Evolutionary conservation across 2,329 filamentous ascomycete species (phyloP), one percentile per base, ranked within the genome.

Genomic region (Biscogniauxia sp.): DNA sequence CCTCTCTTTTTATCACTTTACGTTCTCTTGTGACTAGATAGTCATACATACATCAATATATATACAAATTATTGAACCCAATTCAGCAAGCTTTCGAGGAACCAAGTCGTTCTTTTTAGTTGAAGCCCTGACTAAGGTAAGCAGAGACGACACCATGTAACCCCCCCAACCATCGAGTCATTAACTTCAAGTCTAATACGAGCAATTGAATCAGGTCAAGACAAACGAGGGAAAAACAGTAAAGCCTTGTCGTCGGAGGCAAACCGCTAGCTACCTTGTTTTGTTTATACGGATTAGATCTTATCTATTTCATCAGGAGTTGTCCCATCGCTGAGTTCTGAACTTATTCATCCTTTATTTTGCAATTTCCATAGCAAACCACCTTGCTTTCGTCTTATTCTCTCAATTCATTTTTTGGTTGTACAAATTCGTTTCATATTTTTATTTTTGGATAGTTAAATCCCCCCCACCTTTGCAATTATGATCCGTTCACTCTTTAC

Each of bases 401-500:
- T 17, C 23, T 52, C 13, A 3, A 23, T 52, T 19, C n/a, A 20
- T 26, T 52, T 52, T 23, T 52, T 52, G 6, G 28, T 32, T 32
- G 28, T 32, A 32, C 28, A 13, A 32, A 32, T 32, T 32, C 28
- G 2, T 2, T 32, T 32, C 28, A 32, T 32, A 23, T 7, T 13
- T 13, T 32, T 32, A 2, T 49, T 63, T 37, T 53, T 37, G 2
- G 13, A 52, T 32, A 17, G 6, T 17, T 45, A 45, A 45, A 15
- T 19, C 51, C 51, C n/a, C 52, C 20, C 20, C 15, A 50, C 37
- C 51, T 11, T 25, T 13, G 20, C 60, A 67, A 55, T 49, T 45
- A 68, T 64, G 66, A 50, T 66, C 25, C 58, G 53, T 37, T 61
- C 60, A 26, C 55, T 32, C 28, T 32, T 71, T 57, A 67, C 66